Percentiles rank a stretch among this genome's conserved stretches.
These are phyloP conservation scores for Claviceps capensis DNA, from an alignment of 2,329 filamentous ascomycete genomes.

Conservation along the genomic window DNA sequence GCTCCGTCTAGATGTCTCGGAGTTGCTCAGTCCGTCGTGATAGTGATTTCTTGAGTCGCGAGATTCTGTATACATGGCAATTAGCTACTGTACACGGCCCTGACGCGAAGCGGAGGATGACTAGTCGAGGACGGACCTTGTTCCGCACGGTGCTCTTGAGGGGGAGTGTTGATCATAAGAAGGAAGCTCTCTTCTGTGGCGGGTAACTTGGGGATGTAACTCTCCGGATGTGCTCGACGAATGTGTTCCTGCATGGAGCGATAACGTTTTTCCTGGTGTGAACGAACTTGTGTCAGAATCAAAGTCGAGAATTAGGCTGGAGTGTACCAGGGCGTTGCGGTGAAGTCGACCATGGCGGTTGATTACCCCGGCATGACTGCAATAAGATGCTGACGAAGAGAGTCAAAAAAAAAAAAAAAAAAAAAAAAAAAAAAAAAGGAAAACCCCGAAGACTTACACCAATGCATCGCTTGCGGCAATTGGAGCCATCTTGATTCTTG, in stretches of 20 bases:
- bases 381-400: neutral
- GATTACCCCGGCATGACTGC: neutral
- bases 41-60: slow-evolving; percentile 38
- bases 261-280: slow-evolving; percentile 71
- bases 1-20: slow-evolving; percentile 52
- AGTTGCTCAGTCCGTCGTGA: slow-evolving; percentile 50
- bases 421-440: neutral
- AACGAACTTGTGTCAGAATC: neutral
- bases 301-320: neutral
- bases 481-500: slow-evolving; percentile 89
- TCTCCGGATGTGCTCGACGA: slow-evolving; percentile 86
- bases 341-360: neutral
- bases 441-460: slow-evolving; percentile 57
- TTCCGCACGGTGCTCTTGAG: slow-evolving; percentile 47
- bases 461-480: slow-evolving; percentile 93
- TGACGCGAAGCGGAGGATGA: slow-evolving; percentile 16
- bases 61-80: slow-evolving; percentile 27
- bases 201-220: slow-evolving; percentile 95
- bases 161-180: slow-evolving; percentile 88
- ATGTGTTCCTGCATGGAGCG: slow-evolving; percentile 99
- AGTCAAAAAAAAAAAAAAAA: neutral
- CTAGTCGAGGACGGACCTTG: slow-evolving; percentile 19
- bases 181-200: slow-evolving; percentile 96
- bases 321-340: neutral
- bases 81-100: neutral